phyloP scores from a whole-genome alignment of 2,329 filamentous ascomycete genomes.

The Cercospora brassicicola region DNA sequence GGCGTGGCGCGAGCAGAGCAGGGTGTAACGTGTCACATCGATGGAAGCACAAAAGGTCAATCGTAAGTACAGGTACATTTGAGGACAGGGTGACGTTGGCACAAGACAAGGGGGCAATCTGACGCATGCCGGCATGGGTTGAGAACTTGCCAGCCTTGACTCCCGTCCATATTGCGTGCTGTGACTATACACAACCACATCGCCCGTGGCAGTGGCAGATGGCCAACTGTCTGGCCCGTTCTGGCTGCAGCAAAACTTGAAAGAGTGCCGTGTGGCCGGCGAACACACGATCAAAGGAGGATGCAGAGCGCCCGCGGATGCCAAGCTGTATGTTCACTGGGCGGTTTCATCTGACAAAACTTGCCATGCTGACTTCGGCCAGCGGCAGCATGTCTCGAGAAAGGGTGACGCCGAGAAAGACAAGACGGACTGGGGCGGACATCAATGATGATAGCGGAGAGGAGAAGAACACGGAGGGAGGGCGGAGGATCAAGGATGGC shows the following conservation, averaged over 20 bases:
- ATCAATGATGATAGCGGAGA: background rate
- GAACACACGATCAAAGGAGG: background rate
- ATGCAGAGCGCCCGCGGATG: background rate
- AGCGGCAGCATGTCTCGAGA: background rate
- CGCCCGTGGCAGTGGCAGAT: background rate
- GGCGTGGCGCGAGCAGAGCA: background rate
- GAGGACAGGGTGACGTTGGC: background rate
- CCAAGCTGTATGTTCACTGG: background rate
- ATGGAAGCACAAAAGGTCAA: background rate
- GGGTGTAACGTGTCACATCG: background rate
- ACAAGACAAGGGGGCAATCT: background rate
- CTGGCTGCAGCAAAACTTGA: background rate
- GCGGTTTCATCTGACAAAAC: background rate
- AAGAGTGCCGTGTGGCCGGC: background rate
- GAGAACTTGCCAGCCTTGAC: background rate
- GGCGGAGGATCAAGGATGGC: background rate
- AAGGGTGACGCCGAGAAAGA: background rate
- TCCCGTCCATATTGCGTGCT: background rate
- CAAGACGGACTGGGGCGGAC: background rate
- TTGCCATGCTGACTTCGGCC: background rate
- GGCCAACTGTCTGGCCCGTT: background rate
- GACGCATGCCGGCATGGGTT: background rate
- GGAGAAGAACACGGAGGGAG: background rate
- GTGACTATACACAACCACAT: background rate
- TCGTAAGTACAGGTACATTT: background rate